These are phyloP conservation scores for peach (Prunus persica) DNA, from an alignment of 306 rosid genomes.

Conservation along the genomic window Prunus_persica_NCBIv2 NC_034010.1:23717501-23718000, in stretches of 20 bases:
- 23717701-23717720: constrained; percentile 27
- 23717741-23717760: neutral
- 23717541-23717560: constrained; percentile 38
- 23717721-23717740: neutral
- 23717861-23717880: constrained; percentile 52
- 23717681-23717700: constrained; percentile 43
- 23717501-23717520: constrained; percentile 45
- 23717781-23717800: neutral
- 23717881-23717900: constrained; percentile 20
- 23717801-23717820: constrained; percentile 28
- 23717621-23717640: constrained; percentile 55
- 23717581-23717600: constrained; percentile 24
- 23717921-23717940: neutral
- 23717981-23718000: constrained; percentile 37
- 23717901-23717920: too few relatives aligned
- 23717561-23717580: neutral
- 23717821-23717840: constrained; percentile 61
- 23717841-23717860: constrained; percentile 57
- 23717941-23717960: neutral
- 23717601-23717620: constrained; percentile 38
- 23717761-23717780: neutral
- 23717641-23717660: constrained; percentile 44
- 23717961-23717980: neutral
- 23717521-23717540: constrained; percentile 51
- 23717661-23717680: constrained; percentile 33